Conservation (phyloP, 2,329 filamentous ascomycete species). For the Beauveria rudraprayagi region DNA sequence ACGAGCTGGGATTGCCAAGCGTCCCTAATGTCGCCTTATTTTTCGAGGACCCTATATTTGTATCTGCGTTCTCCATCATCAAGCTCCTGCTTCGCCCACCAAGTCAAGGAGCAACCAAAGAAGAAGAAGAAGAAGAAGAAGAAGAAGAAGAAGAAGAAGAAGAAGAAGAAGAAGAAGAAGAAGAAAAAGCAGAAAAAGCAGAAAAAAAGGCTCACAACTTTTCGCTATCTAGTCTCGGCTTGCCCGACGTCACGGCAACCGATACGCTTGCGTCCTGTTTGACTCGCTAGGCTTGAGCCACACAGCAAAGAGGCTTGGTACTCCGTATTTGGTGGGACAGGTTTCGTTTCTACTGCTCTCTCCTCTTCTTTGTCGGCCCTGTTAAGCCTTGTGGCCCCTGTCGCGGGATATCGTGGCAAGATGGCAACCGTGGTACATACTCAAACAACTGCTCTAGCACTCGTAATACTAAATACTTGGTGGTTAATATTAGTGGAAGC, state of each 20-base stretch:
- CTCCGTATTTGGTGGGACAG: slow-evolving; percentile 7
- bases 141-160: not conserved
- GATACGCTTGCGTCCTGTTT: not conserved
- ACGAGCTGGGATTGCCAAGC: not conserved
- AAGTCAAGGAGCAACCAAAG: not conserved
- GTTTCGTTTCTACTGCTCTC: not conserved
- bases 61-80: not conserved
- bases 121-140: not conserved
- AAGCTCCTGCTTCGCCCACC: not conserved
- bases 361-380: not conserved
- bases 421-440: not conserved
- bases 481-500: not conserved
- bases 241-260: not conserved
- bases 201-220: not conserved
- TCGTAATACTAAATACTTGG: too few species aligned
- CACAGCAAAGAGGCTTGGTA: not conserved
- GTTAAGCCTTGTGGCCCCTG: slow-evolving; percentile 1
- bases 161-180: not conserved
- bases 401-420: not conserved
- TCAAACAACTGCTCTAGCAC: not conserved
- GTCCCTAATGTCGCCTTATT: not conserved
- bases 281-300: not conserved
- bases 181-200: not conserved
- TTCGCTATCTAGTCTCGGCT: not conserved
- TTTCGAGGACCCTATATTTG: not conserved